Percentiles rank a stretch among this genome's conserved stretches.
Conservation (phyloP, 192 early-diverging fungal species). For the Cladochytrium replicatum region DNA sequence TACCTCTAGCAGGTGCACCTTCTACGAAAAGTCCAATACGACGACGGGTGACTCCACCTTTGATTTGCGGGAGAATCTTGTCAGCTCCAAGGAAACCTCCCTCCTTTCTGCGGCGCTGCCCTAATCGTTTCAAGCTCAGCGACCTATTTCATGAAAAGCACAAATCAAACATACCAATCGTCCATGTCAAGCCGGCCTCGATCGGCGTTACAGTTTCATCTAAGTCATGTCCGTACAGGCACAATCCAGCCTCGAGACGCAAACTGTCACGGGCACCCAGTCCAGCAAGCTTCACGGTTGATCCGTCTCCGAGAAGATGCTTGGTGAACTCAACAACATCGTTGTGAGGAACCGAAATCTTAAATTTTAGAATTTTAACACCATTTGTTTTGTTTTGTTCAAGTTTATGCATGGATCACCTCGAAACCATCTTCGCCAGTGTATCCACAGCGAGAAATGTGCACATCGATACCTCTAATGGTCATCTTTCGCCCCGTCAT, state of each 20-base stretch:
- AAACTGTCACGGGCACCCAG: conserved; percentile 91
- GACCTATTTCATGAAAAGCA: not conserved
- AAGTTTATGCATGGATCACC: conserved; percentile 25
- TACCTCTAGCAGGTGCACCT: conserved; percentile 82
- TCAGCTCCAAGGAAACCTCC: conserved; percentile 88
- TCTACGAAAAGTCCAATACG: conserved; percentile 85
- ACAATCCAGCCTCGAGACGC: conserved; percentile 93
- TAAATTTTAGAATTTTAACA: not conserved
- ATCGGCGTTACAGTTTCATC: conserved; percentile 86
- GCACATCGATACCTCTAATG: conserved; percentile 66
- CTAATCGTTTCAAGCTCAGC: conserved; percentile 21
- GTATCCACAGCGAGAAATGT: conserved; percentile 93
- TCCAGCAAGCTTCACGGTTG: conserved; percentile 82
- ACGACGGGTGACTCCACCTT: conserved; percentile 53
- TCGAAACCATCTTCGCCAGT: conserved; percentile 99
- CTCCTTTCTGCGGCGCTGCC: conserved; percentile 73
- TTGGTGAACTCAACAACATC: conserved; percentile 61
- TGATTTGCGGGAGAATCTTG: conserved; percentile 77
- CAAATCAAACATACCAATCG: conserved; percentile 53
- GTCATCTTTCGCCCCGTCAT: conserved; percentile 72
- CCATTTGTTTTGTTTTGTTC: not conserved
- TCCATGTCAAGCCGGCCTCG: conserved; percentile 91
- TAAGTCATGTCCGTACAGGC: conserved; percentile 93
- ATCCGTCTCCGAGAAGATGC: conserved; percentile 49
- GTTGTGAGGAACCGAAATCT: conserved; percentile 76